Evolutionary conservation across 768 basidiomycete genomes (phyloP).

Genomic region (Phlegmacium glaucopus): DNA sequence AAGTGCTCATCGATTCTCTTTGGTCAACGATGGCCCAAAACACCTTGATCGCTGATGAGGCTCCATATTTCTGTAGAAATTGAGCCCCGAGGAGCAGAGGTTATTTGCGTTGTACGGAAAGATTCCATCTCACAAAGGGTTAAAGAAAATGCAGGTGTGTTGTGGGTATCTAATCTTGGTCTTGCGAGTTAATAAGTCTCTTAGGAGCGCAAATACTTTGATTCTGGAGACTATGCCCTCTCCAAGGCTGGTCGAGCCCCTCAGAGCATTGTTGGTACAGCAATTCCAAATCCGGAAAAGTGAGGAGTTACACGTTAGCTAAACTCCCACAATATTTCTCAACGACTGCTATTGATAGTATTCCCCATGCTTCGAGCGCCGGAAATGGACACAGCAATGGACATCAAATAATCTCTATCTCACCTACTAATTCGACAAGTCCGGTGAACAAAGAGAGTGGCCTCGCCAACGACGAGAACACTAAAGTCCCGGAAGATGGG

Average conservation of each 20-base stretch:
- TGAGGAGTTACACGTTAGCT: slow-evolving; percentile 35
- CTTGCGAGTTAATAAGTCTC: slow-evolving; percentile 13
- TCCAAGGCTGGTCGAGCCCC: slow-evolving; percentile 93
- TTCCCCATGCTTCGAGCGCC: slow-evolving; percentile 85
- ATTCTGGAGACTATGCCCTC: slow-evolving; percentile 97
- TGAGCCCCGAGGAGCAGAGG: slow-evolving; percentile 89
- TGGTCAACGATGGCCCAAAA: slow-evolving; percentile 3
- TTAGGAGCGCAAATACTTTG: slow-evolving; percentile 98
- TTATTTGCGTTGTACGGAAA: slow-evolving; percentile 95
- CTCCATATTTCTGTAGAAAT: slow-evolving; percentile 44
- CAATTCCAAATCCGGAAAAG: slow-evolving; percentile 98
- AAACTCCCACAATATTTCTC: slow-evolving; percentile 6
- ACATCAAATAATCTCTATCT: slow-evolving; percentile 62
- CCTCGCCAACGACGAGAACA: slow-evolving; percentile 38
- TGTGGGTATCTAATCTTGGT: slow-evolving; percentile 7
- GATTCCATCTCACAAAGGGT: slow-evolving; percentile 89
- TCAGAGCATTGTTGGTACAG: slow-evolving; percentile 87
- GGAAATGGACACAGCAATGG: slow-evolving; percentile 41
- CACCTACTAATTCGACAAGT: slow-evolving; percentile 69
- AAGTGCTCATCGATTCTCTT: slow-evolving; percentile 26
- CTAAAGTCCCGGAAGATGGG: slow-evolving; percentile 27
- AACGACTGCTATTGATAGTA: slow-evolving; percentile 45
- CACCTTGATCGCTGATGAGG: slow-evolving; percentile 18
- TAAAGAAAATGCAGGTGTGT: slow-evolving; percentile 91
- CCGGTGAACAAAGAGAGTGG: slow-evolving; percentile 64